Percentiles rank a stretch among this genome's conserved stretches.
Evolutionary conservation across 805 yeast genomes (phyloP).

Genomic region (Yarrowia sp.): DNA sequence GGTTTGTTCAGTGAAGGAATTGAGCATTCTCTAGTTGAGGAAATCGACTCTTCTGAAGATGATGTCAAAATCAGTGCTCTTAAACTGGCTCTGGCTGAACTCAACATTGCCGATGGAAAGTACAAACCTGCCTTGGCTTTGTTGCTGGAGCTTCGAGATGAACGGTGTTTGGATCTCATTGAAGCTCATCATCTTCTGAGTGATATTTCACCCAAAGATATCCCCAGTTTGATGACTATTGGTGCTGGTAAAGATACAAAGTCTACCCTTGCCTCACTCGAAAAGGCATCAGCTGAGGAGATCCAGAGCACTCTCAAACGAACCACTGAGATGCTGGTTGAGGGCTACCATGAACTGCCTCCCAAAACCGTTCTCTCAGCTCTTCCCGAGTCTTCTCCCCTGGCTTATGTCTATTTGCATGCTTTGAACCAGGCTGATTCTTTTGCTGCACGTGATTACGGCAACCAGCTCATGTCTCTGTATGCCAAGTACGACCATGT

Average conservation of each 20-base stretch:
- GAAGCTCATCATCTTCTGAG: constrained; percentile 59
- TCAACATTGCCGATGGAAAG: constrained; percentile 58
- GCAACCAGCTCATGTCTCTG: constrained; percentile 63
- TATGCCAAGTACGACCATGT: constrained; percentile 60
- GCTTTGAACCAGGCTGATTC: constrained; percentile 57
- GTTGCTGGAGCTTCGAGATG: constrained; percentile 56
- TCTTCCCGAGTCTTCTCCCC: constrained; percentile 26
- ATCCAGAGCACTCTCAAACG: constrained; percentile 45
- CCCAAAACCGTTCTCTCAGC: constrained; percentile 50
- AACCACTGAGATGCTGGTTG: constrained; percentile 55
- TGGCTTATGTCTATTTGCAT: constrained; percentile 66
- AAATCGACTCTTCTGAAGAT: constrained; percentile 39
- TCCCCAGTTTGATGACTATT: constrained; percentile 6
- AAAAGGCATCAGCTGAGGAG: constrained; percentile 45
- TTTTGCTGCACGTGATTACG: constrained; percentile 53
- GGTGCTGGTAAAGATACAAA: background rate
- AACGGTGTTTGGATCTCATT: constrained; percentile 55
- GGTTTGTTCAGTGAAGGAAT: constrained; percentile 51
- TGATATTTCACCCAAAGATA: constrained; percentile 19
- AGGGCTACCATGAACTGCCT: constrained; percentile 61
- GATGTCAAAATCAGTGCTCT: constrained; percentile 31
- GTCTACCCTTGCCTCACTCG: constrained; percentile 40
- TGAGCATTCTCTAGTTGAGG: constrained; percentile 48
- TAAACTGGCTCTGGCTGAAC: constrained; percentile 37
- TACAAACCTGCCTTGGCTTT: constrained; percentile 65